Evolutionary conservation across 768 basidiomycete species (phyloP).

Genomic region (Rossbeevera mucosa): DNA sequence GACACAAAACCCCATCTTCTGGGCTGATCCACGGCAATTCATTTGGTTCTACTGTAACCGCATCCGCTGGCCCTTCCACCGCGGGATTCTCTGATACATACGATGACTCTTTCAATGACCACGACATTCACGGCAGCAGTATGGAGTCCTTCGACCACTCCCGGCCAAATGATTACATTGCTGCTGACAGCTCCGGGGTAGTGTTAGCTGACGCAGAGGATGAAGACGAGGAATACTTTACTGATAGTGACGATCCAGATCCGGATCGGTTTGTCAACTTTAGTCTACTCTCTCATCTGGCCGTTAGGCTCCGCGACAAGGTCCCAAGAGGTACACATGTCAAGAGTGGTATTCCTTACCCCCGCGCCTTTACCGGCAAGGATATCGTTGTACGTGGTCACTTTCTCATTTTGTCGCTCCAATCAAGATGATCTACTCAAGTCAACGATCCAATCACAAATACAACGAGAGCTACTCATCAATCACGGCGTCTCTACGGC

Average conservation of each 20-base stretch:
- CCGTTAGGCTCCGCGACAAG: conserved; percentile 84
- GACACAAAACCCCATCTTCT: conserved; percentile 15
- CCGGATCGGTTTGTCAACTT: conserved; percentile 83
- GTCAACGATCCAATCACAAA: conserved; percentile 86
- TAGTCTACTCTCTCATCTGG: conserved; percentile 81
- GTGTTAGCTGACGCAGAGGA: conserved; percentile 25
- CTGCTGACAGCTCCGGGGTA: conserved; percentile 13
- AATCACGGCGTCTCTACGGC: conserved; percentile 69
- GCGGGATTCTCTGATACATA: conserved; percentile 13
- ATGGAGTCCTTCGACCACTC: conserved; percentile 26
- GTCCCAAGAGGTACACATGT: conserved; percentile 84
- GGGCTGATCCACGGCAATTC: conserved; percentile 14
- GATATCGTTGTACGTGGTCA: conserved; percentile 78
- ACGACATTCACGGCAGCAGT: conserved; percentile 15
- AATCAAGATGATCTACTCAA: conserved; percentile 28
- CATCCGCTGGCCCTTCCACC: conserved; percentile 24
- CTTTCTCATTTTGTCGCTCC: not conserved
- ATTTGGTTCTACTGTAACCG: conserved; percentile 13
- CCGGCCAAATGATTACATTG: conserved; percentile 16
- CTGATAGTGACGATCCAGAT: conserved; percentile 58
- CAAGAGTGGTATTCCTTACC: conserved; percentile 91
- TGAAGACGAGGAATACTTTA: conserved; percentile 30
- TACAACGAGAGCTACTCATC: conserved; percentile 77
- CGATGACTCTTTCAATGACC: conserved; percentile 19
- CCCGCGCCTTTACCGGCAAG: conserved; percentile 87